phyloP scores from a whole-genome alignment of 2,329 filamentous ascomycete species.

The Clarireedia sp. region DNA sequence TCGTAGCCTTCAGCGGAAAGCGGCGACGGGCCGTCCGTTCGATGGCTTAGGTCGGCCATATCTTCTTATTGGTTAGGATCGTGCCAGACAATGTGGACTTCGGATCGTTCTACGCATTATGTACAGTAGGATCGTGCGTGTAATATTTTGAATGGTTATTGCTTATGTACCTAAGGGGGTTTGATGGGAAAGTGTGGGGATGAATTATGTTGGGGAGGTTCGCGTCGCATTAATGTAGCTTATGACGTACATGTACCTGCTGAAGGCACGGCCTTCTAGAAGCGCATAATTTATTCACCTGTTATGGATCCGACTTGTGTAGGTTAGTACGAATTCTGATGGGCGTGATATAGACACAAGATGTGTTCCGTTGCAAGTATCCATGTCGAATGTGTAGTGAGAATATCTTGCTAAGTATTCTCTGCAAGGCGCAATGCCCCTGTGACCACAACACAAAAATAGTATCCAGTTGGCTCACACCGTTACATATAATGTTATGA shows the following conservation, averaged over 20 bases:
- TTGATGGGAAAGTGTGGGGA: conserved; percentile 6
- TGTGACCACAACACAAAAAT: not conserved
- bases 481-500: not conserved
- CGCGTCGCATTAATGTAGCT: not conserved
- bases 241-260: conserved; percentile 5
- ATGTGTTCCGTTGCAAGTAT: too few species aligned
- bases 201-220: conserved; percentile 4
- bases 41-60: conserved; percentile 29
- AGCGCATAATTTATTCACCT: too few species aligned
- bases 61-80: conserved; percentile 1
- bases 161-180: not conserved
- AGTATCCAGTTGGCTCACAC: not conserved
- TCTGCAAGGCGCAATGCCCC: not conserved
- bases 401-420: too few species aligned
- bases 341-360: too few species aligned
- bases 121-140: conserved; percentile 2
- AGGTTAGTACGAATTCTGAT: too few species aligned
- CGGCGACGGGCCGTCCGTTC: conserved; percentile 46
- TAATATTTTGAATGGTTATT: not conserved
- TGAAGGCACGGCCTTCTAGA: not conserved
- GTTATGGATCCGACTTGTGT: too few species aligned
- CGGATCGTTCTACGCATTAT: conserved; percentile 4
- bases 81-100: not conserved
- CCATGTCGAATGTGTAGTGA: too few species aligned
- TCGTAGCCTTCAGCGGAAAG: conserved; percentile 60